These are phyloP conservation scores for Pyrrhoderma noxium DNA, from an alignment of 1,284 basidiomycete genomes.

Conservation along the genomic window DNA sequence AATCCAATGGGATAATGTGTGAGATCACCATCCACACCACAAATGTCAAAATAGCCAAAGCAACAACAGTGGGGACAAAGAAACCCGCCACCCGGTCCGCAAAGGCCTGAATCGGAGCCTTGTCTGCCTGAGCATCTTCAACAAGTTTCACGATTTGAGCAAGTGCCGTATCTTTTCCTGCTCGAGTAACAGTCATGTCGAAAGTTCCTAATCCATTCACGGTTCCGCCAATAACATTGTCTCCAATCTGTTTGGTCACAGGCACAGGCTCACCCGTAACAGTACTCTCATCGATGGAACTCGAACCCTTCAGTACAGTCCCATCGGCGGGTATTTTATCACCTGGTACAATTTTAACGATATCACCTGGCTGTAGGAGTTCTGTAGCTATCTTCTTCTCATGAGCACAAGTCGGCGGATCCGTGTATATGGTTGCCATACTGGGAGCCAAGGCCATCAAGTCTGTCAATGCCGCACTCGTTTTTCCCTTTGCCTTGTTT, in stretches of 20 bases:
- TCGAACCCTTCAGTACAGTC: slow-evolving; percentile 78
- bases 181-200: slow-evolving; percentile 91
- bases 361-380: slow-evolving; percentile 91
- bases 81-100: slow-evolving; percentile 92
- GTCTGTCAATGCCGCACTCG: slow-evolving; percentile 92
- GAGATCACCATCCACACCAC: slow-evolving; percentile 79
- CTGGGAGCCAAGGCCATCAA: slow-evolving; percentile 92
- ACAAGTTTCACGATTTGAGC: slow-evolving; percentile 96
- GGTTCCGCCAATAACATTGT: slow-evolving; percentile 90
- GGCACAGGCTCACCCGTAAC: slow-evolving; percentile 97
- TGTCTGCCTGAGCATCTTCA: slow-evolving; percentile 95
- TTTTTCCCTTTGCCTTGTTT: slow-evolving; percentile 95
- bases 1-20: slow-evolving; percentile 47
- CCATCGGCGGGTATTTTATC: slow-evolving; percentile 98
- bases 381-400: slow-evolving; percentile 93
- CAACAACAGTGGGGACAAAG: slow-evolving; percentile 91
- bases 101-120: slow-evolving; percentile 97
- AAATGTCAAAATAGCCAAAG: slow-evolving; percentile 79
- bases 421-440: slow-evolving; percentile 92
- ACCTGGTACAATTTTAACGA: slow-evolving; percentile 90
- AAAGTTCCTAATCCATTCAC: slow-evolving; percentile 95
- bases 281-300: slow-evolving; percentile 92
- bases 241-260: slow-evolving; percentile 76
- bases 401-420: slow-evolving; percentile 67
- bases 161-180: slow-evolving; percentile 93